Percentiles rank a stretch among this genome's conserved stretches.
Conservation (phyloP, 2,329 filamentous ascomycete species). For the Aspergillus terreus region DNA sequence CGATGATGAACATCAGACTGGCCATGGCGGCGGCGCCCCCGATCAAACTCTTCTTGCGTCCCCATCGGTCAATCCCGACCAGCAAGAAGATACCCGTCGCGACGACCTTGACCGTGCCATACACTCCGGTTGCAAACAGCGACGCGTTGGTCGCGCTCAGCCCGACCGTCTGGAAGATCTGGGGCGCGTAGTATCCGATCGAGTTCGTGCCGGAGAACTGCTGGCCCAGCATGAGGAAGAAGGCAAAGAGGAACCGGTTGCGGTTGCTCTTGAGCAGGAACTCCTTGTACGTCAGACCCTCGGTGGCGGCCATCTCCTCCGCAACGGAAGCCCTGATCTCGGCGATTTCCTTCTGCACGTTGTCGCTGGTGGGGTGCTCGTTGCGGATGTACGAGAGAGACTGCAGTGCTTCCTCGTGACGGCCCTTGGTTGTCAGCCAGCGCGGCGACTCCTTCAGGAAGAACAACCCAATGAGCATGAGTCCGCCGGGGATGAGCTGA, state of each 20-base stretch:
- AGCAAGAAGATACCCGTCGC: constrained; percentile 35
- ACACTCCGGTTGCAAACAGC: constrained; percentile 37
- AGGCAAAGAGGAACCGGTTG: constrained; percentile 34
- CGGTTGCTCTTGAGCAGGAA: constrained; percentile 36
- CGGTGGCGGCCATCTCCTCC: constrained; percentile 38
- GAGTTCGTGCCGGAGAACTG: constrained; percentile 39
- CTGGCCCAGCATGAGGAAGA: constrained; percentile 40
- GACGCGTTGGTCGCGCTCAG: constrained; percentile 30
- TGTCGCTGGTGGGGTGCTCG: constrained; percentile 22
- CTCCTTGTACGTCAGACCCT: constrained; percentile 42
- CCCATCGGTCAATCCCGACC: constrained; percentile 37
- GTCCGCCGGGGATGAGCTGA: constrained; percentile 49
- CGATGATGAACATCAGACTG: constrained; percentile 40
- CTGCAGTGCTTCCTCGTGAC: constrained; percentile 41
- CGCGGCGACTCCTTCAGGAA: constrained; percentile 53
- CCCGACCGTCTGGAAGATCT: constrained; percentile 36
- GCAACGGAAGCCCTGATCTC: constrained; percentile 40
- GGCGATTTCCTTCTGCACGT: constrained; percentile 31
- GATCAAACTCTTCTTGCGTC: constrained; percentile 32
- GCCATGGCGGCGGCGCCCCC: constrained; percentile 34
- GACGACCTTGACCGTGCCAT: constrained; percentile 37
- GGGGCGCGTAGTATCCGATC: constrained; percentile 38
- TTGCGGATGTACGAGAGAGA: constrained; percentile 37
- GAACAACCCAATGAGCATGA: constrained; percentile 49
- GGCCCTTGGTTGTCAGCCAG: constrained; percentile 53